Conservation (phyloP, 768 basidiomycete species). For the Calocybe indica region DNA sequence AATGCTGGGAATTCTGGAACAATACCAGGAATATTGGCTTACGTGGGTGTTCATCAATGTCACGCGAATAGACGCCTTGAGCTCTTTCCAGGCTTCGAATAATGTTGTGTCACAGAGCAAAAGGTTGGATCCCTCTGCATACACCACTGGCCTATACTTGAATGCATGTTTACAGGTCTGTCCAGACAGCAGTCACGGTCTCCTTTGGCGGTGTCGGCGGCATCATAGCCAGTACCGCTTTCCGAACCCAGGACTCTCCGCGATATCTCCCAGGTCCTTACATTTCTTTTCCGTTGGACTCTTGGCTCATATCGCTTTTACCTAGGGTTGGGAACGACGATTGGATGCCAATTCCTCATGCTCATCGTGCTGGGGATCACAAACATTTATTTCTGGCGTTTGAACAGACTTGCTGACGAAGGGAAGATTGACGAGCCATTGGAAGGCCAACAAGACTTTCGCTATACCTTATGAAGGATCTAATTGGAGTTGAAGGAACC, state of each 20-base stretch:
- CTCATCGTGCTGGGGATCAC: constrained; percentile 25
- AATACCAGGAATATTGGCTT: constrained; percentile 40
- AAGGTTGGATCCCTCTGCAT: constrained; percentile 16
- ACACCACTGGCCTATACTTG: constrained; percentile 1
- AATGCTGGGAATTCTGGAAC: constrained; percentile 37
- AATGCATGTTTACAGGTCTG: constrained; percentile 15
- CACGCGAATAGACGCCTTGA: background rate
- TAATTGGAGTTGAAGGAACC: background rate
- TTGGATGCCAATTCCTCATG: constrained; percentile 33
- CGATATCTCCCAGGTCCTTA: constrained; percentile 35
- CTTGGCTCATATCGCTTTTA: background rate
- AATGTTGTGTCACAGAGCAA: constrained; percentile 46
- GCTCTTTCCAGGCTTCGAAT: constrained; percentile 27
- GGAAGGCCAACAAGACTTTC: constrained; percentile 30
- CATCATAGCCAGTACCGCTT: constrained; percentile 36
- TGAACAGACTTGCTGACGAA: constrained; percentile 29
- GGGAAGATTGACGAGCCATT: constrained; percentile 24
- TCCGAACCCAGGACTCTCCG: constrained; percentile 35
- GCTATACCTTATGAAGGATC: constrained; percentile 27
- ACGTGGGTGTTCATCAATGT: constrained; percentile 17
- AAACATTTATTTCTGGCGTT: constrained; percentile 27
- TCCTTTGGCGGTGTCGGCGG: constrained; percentile 37
- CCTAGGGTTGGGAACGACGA: constrained; percentile 32
- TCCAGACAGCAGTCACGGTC: constrained; percentile 33
- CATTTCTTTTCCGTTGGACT: background rate